These are phyloP conservation scores for Globisporangium nodosum DNA, from an alignment of 352 stramenopile species.

Conservation along the genomic window DNA sequence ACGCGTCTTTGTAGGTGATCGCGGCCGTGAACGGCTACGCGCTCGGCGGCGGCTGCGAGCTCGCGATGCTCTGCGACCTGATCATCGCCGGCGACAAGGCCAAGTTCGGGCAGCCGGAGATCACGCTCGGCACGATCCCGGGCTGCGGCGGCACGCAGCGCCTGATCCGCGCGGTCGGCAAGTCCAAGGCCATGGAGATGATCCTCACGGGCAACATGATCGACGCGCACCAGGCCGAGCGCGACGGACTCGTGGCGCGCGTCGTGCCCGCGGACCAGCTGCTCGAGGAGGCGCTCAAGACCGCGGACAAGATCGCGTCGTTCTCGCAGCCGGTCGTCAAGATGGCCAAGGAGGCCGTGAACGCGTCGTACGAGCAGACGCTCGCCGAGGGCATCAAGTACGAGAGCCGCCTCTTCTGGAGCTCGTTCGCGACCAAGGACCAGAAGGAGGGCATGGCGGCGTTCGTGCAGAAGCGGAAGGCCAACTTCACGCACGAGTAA, in stretches of 20 bases:
- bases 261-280: conserved; percentile 91
- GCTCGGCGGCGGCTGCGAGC: conserved; percentile 96
- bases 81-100: conserved; percentile 95
- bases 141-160: conserved; percentile 95
- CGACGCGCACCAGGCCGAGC: conserved; percentile 91
- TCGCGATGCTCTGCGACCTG: conserved; percentile 99
- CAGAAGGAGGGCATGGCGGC: conserved; percentile 96
- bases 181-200: conserved; percentile 99
- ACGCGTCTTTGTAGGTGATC: conserved; percentile 53
- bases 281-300: conserved; percentile 93
- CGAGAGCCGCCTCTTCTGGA: conserved; percentile 98
- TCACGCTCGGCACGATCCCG: conserved; percentile 98
- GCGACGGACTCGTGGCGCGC: conserved; percentile 91
- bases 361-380: conserved; percentile 90
- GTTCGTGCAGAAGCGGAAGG: conserved; percentile 96
- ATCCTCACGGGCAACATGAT: conserved; percentile 98
- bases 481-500: conserved; percentile 95
- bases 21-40: conserved; percentile 98
- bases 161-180: conserved; percentile 95
- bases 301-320: conserved; percentile 93
- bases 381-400: conserved; percentile 94
- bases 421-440: conserved; percentile 94
- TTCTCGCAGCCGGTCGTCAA: conserved; percentile 95
- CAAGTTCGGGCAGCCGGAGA: conserved; percentile 98
- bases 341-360: conserved; percentile 97